A percentile compares a stretch with the other conserved stretches of the same genome.
Evolutionary conservation across 495 filamentous ascomycete genomes (phyloP).

Genomic region (Aspergillus homomorphus): DNA sequence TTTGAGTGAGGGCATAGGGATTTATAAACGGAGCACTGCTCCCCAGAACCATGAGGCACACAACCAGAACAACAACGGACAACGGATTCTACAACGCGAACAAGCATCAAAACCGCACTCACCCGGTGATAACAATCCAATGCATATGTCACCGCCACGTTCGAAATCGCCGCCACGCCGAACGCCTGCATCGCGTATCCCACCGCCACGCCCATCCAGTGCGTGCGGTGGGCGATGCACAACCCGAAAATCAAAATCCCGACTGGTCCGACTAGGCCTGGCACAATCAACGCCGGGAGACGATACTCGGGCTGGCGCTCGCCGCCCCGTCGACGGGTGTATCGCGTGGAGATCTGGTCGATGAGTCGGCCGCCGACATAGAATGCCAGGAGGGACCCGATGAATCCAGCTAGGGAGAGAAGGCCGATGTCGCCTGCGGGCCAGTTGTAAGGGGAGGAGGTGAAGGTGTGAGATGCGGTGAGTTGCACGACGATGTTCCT

Average conservation of each 20-base stretch:
- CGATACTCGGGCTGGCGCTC: slow-evolving; percentile 29
- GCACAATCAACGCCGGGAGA: slow-evolving; percentile 29
- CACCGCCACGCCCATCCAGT: slow-evolving; percentile 33
- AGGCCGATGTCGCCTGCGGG: slow-evolving; percentile 25
- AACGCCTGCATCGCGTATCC: slow-evolving; percentile 37
- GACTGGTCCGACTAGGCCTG: slow-evolving; percentile 26
- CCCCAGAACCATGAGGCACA: too few species aligned
- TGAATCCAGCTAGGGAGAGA: slow-evolving; percentile 30
- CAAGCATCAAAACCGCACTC: not conserved
- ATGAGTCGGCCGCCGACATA: slow-evolving; percentile 32
- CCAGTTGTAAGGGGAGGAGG: slow-evolving; percentile 32
- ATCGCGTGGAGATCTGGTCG: slow-evolving; percentile 31
- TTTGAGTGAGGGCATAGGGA: too few species aligned
- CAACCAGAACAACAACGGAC: too few species aligned
- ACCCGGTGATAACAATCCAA: slow-evolving; percentile 33
- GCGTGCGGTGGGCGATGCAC: slow-evolving; percentile 25
- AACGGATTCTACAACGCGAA: not conserved
- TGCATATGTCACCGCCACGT: slow-evolving; percentile 34
- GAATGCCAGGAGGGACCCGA: slow-evolving; percentile 30
- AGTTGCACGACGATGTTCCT: slow-evolving; percentile 38
- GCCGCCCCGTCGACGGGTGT: slow-evolving; percentile 24
- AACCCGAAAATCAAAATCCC: slow-evolving; percentile 33
- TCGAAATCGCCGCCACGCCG: slow-evolving; percentile 32
- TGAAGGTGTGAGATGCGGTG: slow-evolving; percentile 29
- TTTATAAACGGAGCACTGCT: too few species aligned